Conservation (phyloP, 2,329 filamentous ascomycete species). For the Talaromyces piceae region DNA sequence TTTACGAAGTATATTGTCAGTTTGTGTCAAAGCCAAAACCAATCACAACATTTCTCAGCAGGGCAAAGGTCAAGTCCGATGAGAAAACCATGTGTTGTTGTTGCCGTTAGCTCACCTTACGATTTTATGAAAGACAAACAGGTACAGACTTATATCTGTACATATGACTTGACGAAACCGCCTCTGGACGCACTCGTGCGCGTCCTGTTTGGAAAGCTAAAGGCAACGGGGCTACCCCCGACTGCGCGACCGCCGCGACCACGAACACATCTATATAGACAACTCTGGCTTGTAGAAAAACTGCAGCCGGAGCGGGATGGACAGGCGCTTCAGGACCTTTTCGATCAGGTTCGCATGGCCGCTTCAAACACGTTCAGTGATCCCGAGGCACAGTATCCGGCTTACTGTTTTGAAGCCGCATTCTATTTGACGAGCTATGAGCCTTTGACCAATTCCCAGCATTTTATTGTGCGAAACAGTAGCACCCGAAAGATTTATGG, state of each 20-base stretch:
- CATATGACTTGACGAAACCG: conserved; percentile 7
- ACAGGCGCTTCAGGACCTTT: conserved; percentile 5
- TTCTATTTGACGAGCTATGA: conserved; percentile 4
- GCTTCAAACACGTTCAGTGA: conserved; percentile 11
- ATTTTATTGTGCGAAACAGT: conserved; percentile 9
- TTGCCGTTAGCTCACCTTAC: conserved; percentile 10
- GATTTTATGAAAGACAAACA: conserved; percentile 11
- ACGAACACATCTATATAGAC: conserved; percentile 2
- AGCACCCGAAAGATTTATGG: conserved; percentile 9
- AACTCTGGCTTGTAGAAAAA: conserved; percentile 10
- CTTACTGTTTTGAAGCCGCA: conserved; percentile 9
- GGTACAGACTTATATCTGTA: conserved; percentile 7
- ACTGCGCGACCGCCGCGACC: conserved; percentile 3
- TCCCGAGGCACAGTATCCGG: conserved; percentile 10
- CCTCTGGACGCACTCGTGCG: conserved; percentile 6
- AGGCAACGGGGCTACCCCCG: conserved; percentile 4
- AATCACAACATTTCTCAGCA: not conserved
- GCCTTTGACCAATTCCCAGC: conserved; percentile 4
- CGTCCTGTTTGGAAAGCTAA: conserved; percentile 8
- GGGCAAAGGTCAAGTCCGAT: not conserved
- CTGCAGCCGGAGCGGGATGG: conserved; percentile 5
- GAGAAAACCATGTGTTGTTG: conserved; percentile 9
- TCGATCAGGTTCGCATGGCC: conserved; percentile 9
- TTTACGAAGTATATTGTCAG: conserved; percentile 11
- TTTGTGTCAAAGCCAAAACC: conserved; percentile 4